These are phyloP conservation scores for Calocera cornea DNA, from an alignment of 768 basidiomycete species.

Conservation along the genomic window DNA sequence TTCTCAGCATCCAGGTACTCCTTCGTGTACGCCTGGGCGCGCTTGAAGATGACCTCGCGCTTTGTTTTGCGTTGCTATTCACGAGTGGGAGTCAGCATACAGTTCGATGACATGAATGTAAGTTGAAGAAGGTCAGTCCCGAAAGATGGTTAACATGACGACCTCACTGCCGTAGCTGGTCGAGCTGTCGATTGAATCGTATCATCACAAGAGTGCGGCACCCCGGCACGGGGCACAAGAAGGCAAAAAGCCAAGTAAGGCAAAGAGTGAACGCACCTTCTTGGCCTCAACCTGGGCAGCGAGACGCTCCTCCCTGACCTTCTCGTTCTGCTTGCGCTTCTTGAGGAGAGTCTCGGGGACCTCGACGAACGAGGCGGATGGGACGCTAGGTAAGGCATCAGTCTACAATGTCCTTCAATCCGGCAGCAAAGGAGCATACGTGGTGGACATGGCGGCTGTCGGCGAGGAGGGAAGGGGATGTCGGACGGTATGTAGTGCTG, in stretches of 20 bases:
- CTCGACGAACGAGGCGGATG: conserved; percentile 40
- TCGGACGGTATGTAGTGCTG: neutral
- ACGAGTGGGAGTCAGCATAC: conserved; percentile 7
- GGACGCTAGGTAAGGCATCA: neutral
- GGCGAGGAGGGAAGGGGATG: neutral
- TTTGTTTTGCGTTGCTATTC: conserved; percentile 72
- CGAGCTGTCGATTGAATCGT: conserved; percentile 52
- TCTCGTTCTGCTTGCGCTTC: conserved; percentile 97
- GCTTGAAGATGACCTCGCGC: conserved; percentile 97
- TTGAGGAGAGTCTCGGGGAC: conserved; percentile 99
- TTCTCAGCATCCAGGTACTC: conserved; percentile 86
- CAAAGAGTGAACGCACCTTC: conserved; percentile 47
- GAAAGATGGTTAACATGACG: conserved; percentile 87
- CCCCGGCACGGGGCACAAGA: neutral
- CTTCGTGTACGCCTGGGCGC: conserved; percentile 95
- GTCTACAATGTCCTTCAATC: neutral
- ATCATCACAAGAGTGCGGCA: conserved; percentile 54
- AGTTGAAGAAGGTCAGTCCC: conserved; percentile 49
- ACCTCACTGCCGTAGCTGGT: conserved; percentile 72
- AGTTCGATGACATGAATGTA: conserved; percentile 12
- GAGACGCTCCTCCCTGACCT: conserved; percentile 86
- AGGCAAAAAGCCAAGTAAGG: neutral
- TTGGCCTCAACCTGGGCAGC: conserved; percentile 69
- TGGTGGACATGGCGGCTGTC: conserved; percentile 3
- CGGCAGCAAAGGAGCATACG: neutral